Conservation (phyloP, 2,329 filamentous ascomycete genomes). For the Elsinoe ampelina region DNA sequence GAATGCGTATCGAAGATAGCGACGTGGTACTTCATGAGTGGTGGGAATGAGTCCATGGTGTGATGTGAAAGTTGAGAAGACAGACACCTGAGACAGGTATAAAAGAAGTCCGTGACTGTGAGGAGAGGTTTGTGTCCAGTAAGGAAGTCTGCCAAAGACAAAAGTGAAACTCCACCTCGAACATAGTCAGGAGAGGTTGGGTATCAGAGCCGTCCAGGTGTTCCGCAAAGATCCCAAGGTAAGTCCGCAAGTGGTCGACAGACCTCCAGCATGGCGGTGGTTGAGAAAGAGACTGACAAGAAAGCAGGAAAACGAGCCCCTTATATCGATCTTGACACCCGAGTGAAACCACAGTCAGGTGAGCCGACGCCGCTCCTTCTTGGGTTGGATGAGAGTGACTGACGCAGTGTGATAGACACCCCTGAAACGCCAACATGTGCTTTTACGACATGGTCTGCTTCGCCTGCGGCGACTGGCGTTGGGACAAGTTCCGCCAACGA, state of each 20-base stretch:
- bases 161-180: background rate
- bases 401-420: constrained; percentile 21
- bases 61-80: background rate
- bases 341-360: constrained; percentile 4
- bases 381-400: background rate
- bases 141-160: background rate
- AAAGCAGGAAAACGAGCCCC: background rate
- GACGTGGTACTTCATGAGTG: background rate
- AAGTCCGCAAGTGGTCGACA: background rate
- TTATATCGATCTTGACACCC: constrained; percentile 3
- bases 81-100: background rate
- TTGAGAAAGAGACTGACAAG: background rate
- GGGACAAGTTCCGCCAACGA: constrained; percentile 85
- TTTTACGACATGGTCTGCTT: constrained; percentile 89
- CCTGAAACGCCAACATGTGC: constrained; percentile 57
- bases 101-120: background rate
- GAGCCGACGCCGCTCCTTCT: background rate
- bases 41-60: background rate
- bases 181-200: background rate
- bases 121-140: background rate
- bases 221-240: background rate
- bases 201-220: no score
- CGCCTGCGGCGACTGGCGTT: constrained; percentile 84
- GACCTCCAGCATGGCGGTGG: background rate
- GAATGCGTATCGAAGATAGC: background rate